A percentile compares a stretch with the other conserved stretches of the same genome.
Conservation (phyloP, 176 grass and related monocot species). For the Oryza meridionalis region DNA sequence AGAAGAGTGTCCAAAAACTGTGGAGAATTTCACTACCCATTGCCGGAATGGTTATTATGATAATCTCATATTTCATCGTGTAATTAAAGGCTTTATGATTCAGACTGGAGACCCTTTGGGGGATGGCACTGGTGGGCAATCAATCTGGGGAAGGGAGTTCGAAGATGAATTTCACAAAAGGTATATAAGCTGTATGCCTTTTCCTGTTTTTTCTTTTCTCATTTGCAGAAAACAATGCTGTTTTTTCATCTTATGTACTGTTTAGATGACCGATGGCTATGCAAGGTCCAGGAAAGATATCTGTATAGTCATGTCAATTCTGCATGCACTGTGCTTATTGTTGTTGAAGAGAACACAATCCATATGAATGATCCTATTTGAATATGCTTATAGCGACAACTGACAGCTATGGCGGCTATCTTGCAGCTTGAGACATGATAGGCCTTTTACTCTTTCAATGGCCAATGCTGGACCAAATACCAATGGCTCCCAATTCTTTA, state of each 20-base stretch:
- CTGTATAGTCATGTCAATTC: conserved; percentile 12
- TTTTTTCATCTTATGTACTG: conserved; percentile 26
- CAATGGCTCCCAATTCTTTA: conserved; percentile 99
- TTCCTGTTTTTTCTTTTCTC: not conserved
- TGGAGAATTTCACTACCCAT: conserved; percentile 99
- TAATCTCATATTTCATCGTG: conserved; percentile 97
- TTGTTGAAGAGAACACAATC: not conserved
- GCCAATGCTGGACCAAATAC: conserved; percentile 96
- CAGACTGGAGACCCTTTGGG: conserved; percentile 98
- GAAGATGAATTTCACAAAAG: conserved; percentile 99
- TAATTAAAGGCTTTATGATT: conserved; percentile 98
- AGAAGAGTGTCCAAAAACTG: conserved; percentile 98
- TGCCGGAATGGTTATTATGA: conserved; percentile 97
- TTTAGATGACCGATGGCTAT: not conserved
- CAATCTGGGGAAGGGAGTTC: conserved; percentile 96
- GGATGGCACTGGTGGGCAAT: conserved; percentile 97
- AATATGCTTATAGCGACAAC: not conserved
- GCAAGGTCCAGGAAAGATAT: not conserved
- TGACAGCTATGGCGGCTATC: not conserved
- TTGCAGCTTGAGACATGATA: conserved; percentile 96
- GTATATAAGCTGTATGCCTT: conserved; percentile 34
- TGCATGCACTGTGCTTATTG: not conserved
- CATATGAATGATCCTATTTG: not conserved
- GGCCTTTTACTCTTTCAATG: conserved; percentile 98
- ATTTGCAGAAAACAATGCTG: conserved; percentile 11